These are phyloP conservation scores for Podospora conica DNA, from an alignment of 495 filamentous ascomycete genomes.

Conservation along the genomic window DNA sequence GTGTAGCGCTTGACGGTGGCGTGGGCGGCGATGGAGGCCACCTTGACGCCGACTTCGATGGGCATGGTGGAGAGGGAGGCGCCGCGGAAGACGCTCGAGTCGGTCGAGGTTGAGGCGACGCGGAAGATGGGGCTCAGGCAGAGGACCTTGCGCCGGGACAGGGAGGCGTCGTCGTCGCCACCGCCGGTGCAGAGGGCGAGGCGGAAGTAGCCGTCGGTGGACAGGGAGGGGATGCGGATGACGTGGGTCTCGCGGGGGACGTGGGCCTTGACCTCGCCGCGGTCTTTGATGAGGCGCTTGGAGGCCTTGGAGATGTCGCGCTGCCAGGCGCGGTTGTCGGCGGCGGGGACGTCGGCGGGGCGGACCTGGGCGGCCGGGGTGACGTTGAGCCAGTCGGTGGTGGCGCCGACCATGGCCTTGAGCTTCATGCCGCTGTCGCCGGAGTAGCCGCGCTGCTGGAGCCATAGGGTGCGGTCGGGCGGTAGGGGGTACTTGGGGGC, in stretches of 20 bases:
- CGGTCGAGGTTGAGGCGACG: conserved; percentile 53
- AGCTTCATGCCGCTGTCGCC: conserved; percentile 63
- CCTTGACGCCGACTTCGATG: conserved; percentile 56
- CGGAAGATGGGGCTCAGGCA: conserved; percentile 61
- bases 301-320: conserved; percentile 55
- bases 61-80: conserved; percentile 59
- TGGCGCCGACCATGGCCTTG: conserved; percentile 51
- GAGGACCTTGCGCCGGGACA: conserved; percentile 43
- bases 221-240: conserved; percentile 55
- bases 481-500: conserved; percentile 48
- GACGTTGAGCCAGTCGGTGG: conserved; percentile 57
- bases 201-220: conserved; percentile 61
- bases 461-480: conserved; percentile 53
- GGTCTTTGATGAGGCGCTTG: conserved; percentile 42
- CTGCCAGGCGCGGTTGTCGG: conserved; percentile 59
- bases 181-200: conserved; percentile 52
- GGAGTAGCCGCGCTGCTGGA: conserved; percentile 60
- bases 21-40: conserved; percentile 47
- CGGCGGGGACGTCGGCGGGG: conserved; percentile 38
- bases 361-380: conserved; percentile 48
- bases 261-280: conserved; percentile 42
- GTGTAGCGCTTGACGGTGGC: conserved; percentile 41
- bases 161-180: conserved; percentile 2
- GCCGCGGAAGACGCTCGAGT: conserved; percentile 54
- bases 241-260: conserved; percentile 54